Base-by-base conservation (phyloP, 768 basidiomycete species). In the Termitomyces bulborhizus region DNA sequence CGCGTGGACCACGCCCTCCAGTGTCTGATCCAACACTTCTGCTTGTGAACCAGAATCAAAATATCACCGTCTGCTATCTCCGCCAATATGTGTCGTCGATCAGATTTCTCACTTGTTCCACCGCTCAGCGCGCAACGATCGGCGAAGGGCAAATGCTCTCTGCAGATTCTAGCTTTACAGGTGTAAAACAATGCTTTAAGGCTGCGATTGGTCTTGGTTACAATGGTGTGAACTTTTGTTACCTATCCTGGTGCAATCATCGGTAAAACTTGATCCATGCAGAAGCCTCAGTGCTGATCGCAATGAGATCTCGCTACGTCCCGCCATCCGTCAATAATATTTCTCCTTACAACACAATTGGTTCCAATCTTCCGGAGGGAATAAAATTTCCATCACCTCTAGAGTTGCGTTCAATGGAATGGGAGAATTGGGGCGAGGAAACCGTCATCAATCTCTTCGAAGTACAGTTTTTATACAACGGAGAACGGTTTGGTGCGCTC, bases 1-100 rank as follows among this genome's bases (percentile, higher is more conserved):
- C 72, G 4, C 74, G 77, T 32, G 88, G 88, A 1, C 86, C 87
- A 16, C 60, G 60, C 9, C 76, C 78, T 16, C 81, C 80, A 4
- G 66, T 82, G 1, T 76, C 80, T 16, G 73, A 72, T 46, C 77
- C 80, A n/a, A 78, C 79, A 7, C 71, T 90, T 42, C 58, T 87
- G 11, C 71, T 88, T 12, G 81, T 90, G 15, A 87, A 86, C 0
- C 80, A 88, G 67, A 75, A 82, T 53, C 81, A 84, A 48, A 75
- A 74, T 34, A 68, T 84, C 18, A 74, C 80, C 48, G 63, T 85
- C 45, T 82, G 76, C 65, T 84, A 80, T 61, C 64, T 82, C 43
- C 80, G 79, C 15, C 71, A 78, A 45, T 76, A 77, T 59, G 45
- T 63, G 2, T 63, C 73, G 1, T 66, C 71, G 8, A 61, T 85